Conservation (phyloP, 345 rosid species). For the Streptanthus diversifolius region DNA sequence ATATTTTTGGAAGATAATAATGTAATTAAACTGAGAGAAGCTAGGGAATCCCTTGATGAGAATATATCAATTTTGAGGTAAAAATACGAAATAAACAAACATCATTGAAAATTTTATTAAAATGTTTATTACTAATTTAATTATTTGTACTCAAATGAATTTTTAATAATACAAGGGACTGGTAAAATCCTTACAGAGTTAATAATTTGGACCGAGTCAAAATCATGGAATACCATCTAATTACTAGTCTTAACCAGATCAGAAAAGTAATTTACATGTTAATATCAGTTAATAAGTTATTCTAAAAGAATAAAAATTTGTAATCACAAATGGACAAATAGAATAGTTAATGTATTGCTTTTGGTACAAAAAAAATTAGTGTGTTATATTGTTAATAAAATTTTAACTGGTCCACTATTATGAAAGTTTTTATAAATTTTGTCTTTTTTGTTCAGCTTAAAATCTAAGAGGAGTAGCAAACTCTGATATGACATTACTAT, state of each 20-base stretch:
- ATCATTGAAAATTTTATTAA: neutral
- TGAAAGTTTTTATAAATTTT: too few relatives aligned
- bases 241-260: neutral
- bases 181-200: neutral
- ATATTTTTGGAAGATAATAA: neutral
- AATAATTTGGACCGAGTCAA: neutral
- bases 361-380: too few relatives aligned
- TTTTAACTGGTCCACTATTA: too few relatives aligned
- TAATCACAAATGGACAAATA: too few relatives aligned
- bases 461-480: too few relatives aligned
- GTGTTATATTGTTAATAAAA: too few relatives aligned
- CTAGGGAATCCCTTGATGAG: neutral
- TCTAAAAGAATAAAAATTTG: neutral
- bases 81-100: neutral
- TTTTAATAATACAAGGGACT: neutral
- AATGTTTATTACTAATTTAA: neutral
- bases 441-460: too few relatives aligned
- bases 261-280: neutral
- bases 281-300: neutral
- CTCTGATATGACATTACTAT: too few relatives aligned
- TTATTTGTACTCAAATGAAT: neutral
- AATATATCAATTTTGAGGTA: constrained; percentile 1
- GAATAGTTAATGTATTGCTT: too few relatives aligned
- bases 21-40: neutral
- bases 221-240: neutral